A percentile compares a stretch with the other conserved stretches of the same genome.
Conservation (phyloP, 257 asterid genomes). For the Solanum infundibuliforme region DNA sequence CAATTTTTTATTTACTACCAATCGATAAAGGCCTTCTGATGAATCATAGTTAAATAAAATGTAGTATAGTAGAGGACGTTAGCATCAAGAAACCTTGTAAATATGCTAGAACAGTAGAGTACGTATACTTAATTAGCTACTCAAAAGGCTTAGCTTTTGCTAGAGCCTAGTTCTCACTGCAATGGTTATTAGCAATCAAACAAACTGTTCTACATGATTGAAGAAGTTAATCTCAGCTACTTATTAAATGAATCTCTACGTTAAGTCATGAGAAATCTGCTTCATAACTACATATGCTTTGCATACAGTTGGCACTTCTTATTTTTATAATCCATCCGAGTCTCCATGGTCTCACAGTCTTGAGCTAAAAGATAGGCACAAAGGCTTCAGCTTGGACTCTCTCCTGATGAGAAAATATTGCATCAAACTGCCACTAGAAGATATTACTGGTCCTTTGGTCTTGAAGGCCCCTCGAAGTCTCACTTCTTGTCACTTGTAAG, state of each 20-base stretch:
- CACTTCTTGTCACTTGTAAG: neutral
- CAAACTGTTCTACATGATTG: neutral
- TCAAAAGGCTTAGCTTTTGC: neutral
- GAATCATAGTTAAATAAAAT: neutral
- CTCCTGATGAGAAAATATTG: neutral
- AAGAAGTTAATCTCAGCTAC: neutral
- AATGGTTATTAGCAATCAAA: neutral
- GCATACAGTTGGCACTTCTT: neutral
- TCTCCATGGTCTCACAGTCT: neutral
- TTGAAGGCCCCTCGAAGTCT: neutral
- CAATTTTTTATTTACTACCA: neutral
- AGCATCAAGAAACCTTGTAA: neutral
- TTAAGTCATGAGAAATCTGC: neutral
- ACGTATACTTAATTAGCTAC: neutral
- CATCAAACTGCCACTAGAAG: neutral
- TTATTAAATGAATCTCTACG: neutral
- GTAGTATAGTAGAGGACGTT: neutral
- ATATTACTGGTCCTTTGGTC: neutral
- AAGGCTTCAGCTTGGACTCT: neutral
- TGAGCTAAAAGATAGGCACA: neutral
- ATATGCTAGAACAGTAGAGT: neutral
- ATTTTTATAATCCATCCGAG: neutral
- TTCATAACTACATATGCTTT: neutral
- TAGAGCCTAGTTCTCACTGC: neutral
- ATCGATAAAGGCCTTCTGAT: neutral